Conservation (phyloP, 306 rosid genomes). For the Glycyrrhiza uralensis region DNA sequence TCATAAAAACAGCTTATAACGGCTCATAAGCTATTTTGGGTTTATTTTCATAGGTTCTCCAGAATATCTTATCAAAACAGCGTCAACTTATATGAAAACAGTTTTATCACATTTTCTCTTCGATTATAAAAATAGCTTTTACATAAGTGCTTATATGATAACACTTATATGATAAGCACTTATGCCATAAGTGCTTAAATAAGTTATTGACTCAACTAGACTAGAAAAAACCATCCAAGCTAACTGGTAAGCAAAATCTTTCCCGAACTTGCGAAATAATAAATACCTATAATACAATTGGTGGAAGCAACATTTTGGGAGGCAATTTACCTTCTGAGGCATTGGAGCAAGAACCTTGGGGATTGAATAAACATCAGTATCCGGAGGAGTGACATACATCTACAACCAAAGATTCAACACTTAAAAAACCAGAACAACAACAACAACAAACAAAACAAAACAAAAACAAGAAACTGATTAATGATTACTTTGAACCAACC, state of each 20-base stretch:
- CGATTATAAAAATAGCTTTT: too few species aligned
- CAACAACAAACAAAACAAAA: not conserved
- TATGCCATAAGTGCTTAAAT: too few species aligned
- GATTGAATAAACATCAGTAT: slow-evolving; percentile 85
- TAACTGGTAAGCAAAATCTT: not conserved
- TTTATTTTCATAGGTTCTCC: too few species aligned
- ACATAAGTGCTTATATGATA: too few species aligned
- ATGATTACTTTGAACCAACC: slow-evolving; percentile 33
- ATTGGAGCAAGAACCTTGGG: slow-evolving; percentile 91
- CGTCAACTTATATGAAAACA: too few species aligned
- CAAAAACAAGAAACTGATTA: not conserved
- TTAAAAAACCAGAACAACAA: not conserved
- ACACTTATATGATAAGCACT: too few species aligned
- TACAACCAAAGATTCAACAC: slow-evolving; percentile 16
- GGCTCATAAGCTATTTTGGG: too few species aligned
- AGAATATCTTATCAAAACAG: too few species aligned
- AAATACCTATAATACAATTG: not conserved
- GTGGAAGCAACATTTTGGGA: not conserved
- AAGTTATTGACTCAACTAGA: too few species aligned
- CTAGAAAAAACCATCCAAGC: too few species aligned
- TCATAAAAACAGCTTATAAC: too few species aligned
- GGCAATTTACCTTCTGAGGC: slow-evolving; percentile 70
- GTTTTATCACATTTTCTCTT: too few species aligned
- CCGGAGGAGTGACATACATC: slow-evolving; percentile 99
- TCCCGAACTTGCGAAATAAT: not conserved